Percentiles rank a stretch among this genome's conserved stretches.
phyloP scores from a whole-genome alignment of 345 rosid species.

The Murraya paniculata region DNA sequence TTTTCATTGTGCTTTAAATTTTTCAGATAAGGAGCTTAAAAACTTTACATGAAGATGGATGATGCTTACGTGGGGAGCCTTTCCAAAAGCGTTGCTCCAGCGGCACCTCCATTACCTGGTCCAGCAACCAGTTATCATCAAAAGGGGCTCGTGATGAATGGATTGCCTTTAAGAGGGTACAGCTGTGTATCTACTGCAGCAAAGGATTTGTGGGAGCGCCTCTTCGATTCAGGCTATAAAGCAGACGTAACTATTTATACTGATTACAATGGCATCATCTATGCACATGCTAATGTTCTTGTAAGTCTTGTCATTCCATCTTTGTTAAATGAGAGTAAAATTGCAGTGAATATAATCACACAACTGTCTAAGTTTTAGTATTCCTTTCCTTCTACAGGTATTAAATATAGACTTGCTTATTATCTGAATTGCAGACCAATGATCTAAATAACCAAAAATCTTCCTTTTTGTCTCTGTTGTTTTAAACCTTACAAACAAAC shows the following conservation, averaged over 20 bases:
- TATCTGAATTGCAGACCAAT: too few species aligned
- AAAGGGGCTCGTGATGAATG: constrained; percentile 15
- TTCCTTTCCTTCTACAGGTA: too few species aligned
- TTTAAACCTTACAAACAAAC: neutral
- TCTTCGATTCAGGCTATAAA: constrained; percentile 68
- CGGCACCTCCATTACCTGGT: constrained; percentile 56
- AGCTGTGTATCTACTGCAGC: constrained; percentile 35
- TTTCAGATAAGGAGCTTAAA: constrained; percentile 2
- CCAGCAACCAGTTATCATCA: constrained; percentile 20
- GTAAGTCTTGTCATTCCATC: constrained; percentile 39
- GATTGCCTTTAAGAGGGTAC: constrained; percentile 19
- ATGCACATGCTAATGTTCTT: constrained; percentile 68
- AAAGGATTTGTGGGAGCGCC: constrained; percentile 61
- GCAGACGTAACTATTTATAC: constrained; percentile 64
- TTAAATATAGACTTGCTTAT: too few species aligned
- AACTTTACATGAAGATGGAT: constrained; percentile 18
- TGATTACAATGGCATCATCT: constrained; percentile 47
- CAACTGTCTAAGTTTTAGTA: too few species aligned
- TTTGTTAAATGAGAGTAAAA: neutral
- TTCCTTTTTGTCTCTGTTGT: neutral
- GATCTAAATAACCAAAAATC: neutral
- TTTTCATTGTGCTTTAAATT: neutral
- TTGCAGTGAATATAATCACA: too few species aligned
- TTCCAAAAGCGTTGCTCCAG: constrained; percentile 27
- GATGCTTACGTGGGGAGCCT: neutral